These are phyloP conservation scores for Aspergillus amoenus DNA, from an alignment of 2,329 filamentous ascomycete genomes.

Conservation along the genomic window DNA sequence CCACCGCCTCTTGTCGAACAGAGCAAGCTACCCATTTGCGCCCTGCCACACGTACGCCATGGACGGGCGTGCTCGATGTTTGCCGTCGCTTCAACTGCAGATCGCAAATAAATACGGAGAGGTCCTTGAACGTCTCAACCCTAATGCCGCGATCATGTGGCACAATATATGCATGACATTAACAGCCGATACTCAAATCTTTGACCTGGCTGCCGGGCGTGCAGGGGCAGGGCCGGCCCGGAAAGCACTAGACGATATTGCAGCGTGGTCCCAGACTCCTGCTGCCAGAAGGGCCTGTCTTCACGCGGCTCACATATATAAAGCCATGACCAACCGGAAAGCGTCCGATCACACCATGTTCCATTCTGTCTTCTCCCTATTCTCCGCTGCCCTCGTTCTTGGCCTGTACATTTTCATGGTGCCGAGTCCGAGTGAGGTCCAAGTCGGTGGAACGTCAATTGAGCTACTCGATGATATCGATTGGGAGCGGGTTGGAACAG, in stretches of 20 bases:
- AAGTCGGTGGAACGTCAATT: constrained; percentile 33
- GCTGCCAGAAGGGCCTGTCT: constrained; percentile 52
- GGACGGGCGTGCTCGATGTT: constrained; percentile 46
- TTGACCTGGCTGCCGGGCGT: constrained; percentile 54
- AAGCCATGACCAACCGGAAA: constrained; percentile 51
- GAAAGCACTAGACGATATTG: constrained; percentile 52
- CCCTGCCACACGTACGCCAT: constrained; percentile 49
- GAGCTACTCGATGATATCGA: constrained; percentile 52
- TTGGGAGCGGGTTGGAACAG: constrained; percentile 48
- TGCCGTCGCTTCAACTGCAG: constrained; percentile 35
- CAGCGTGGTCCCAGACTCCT: constrained; percentile 51
- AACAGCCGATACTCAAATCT: constrained; percentile 53
- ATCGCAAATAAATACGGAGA: constrained; percentile 40
- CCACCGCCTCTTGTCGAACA: constrained; percentile 42
- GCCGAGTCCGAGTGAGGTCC: constrained; percentile 22
- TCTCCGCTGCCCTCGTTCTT: constrained; percentile 52
- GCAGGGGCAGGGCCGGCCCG: constrained; percentile 48
- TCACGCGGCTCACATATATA: constrained; percentile 55
- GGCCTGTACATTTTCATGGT: constrained; percentile 55
- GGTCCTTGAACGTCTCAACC: constrained; percentile 44
- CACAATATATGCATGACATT: constrained; percentile 55
- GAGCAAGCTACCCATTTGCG: constrained; percentile 41
- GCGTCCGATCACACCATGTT: constrained; percentile 54
- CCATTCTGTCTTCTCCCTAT: constrained; percentile 51
- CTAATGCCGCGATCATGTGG: constrained; percentile 54